Conservation (phyloP, 345 rosid species). For the Isatis tinctoria region DNA sequence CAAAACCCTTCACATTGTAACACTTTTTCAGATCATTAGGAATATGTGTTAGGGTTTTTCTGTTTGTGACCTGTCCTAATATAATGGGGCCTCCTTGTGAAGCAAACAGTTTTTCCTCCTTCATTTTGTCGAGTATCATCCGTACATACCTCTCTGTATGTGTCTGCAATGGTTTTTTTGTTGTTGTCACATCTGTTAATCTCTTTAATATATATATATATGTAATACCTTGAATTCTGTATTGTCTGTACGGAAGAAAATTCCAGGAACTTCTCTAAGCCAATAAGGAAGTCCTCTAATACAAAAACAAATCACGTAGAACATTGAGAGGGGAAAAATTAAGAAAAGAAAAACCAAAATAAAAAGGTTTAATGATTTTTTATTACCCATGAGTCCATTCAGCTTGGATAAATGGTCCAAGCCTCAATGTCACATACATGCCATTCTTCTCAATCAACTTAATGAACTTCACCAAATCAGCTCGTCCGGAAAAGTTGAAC, state of each 20-base stretch:
- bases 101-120: slow-evolving; percentile 55
- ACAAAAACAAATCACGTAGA: neutral
- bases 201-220: neutral
- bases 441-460: slow-evolving; percentile 53
- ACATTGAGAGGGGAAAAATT: neutral
- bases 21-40: neutral
- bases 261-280: slow-evolving; percentile 68
- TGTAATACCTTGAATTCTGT: slow-evolving; percentile 64
- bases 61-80: slow-evolving; percentile 43
- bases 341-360: neutral
- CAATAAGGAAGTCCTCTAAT: slow-evolving; percentile 88
- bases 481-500: slow-evolving; percentile 65
- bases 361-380: neutral
- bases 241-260: slow-evolving; percentile 74
- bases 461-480: slow-evolving; percentile 75
- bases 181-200: neutral
- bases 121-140: slow-evolving; percentile 41
- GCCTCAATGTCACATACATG: slow-evolving; percentile 60
- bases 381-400: slow-evolving; percentile 98
- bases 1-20: neutral
- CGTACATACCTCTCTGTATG: slow-evolving; percentile 55
- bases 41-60: neutral
- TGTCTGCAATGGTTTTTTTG: slow-evolving; percentile 32
- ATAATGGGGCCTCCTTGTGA: slow-evolving; percentile 64
- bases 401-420: slow-evolving; percentile 95